These are phyloP conservation scores for Didymosphaeria variabile DNA, from an alignment of 2,329 filamentous ascomycete genomes.

Conservation along the genomic window DNA sequence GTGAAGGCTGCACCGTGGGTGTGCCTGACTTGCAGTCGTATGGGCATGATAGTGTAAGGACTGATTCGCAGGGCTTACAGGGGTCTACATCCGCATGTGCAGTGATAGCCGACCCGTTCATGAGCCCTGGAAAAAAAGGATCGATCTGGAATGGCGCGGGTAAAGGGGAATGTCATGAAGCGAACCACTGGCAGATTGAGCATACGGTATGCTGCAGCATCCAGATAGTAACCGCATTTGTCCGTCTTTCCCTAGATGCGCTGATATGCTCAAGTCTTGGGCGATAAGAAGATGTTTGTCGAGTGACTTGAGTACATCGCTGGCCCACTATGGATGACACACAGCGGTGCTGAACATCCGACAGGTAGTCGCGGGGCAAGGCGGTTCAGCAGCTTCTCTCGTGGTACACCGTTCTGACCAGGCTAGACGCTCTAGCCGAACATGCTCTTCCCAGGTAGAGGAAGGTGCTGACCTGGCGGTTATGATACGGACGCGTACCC, in stretches of 20 bases:
- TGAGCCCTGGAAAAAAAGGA: constrained; percentile 14
- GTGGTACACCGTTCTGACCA: constrained; percentile 9
- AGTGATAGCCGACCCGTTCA: constrained; percentile 29
- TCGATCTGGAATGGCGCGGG: constrained; percentile 35
- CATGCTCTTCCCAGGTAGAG: constrained; percentile 5
- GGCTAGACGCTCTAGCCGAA: constrained; percentile 18
- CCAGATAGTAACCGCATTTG: constrained; percentile 22
- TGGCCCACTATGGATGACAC: not conserved
- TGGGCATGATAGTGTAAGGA: constrained; percentile 24
- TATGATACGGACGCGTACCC: constrained; percentile 22
- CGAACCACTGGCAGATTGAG: constrained; percentile 30
- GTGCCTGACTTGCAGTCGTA: constrained; percentile 34
- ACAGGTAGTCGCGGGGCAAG: not conserved
- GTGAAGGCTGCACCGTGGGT: constrained; percentile 17
- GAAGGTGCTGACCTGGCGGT: constrained; percentile 14
- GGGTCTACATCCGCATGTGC: constrained; percentile 22
- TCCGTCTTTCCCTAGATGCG: constrained; percentile 16
- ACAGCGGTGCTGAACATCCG: not conserved
- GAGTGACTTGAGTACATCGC: constrained; percentile 7
- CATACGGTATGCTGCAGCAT: constrained; percentile 18
- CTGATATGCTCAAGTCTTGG: constrained; percentile 20
- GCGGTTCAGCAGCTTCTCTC: not conserved
- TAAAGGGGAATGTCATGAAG: constrained; percentile 32
- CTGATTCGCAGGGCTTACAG: constrained; percentile 24
- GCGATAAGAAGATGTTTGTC: constrained; percentile 21